Evolutionary conservation across 495 filamentous ascomycete genomes (phyloP).

Genomic region (Astrothelium macrocarpum): DNA sequence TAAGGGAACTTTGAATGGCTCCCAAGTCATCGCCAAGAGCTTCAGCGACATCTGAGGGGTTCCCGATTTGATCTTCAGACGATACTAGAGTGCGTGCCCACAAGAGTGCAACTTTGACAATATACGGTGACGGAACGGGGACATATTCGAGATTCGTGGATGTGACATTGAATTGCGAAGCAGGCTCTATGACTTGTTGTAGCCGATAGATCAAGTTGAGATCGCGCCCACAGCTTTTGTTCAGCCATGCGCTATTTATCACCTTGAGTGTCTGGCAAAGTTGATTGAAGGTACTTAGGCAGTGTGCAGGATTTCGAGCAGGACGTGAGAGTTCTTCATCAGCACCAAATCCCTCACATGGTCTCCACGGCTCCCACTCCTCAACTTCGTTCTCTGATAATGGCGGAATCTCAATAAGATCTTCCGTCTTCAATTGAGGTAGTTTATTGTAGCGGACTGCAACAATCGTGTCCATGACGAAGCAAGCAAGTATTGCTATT

Average conservation of each 20-base stretch:
- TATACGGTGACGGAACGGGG: background rate
- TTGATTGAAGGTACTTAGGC: constrained; percentile 54
- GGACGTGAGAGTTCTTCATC: constrained; percentile 18
- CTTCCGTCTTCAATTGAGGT: constrained; percentile 44
- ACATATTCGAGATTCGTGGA: background rate
- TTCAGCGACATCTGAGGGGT: too few relatives aligned
- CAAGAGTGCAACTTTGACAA: background rate
- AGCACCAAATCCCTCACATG: constrained; percentile 31
- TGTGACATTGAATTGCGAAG: background rate
- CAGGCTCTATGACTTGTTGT: background rate
- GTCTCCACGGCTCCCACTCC: constrained; percentile 61
- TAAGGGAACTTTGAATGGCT: background rate
- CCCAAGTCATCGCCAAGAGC: background rate
- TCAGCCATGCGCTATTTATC: background rate
- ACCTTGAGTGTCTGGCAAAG: constrained; percentile 16
- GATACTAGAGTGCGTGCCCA: background rate
- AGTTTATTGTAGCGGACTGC: constrained; percentile 45
- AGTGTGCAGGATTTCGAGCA: constrained; percentile 44
- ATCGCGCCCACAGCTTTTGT: background rate
- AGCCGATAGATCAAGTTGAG: background rate
- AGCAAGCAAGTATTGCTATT: constrained; percentile 44
- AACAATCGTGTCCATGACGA: constrained; percentile 55
- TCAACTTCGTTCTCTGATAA: constrained; percentile 51
- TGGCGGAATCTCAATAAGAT: constrained; percentile 31
- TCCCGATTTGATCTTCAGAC: too few relatives aligned